Conservation (phyloP, 495 filamentous ascomycete species). For the Lasiosphaeria miniovina region DNA sequence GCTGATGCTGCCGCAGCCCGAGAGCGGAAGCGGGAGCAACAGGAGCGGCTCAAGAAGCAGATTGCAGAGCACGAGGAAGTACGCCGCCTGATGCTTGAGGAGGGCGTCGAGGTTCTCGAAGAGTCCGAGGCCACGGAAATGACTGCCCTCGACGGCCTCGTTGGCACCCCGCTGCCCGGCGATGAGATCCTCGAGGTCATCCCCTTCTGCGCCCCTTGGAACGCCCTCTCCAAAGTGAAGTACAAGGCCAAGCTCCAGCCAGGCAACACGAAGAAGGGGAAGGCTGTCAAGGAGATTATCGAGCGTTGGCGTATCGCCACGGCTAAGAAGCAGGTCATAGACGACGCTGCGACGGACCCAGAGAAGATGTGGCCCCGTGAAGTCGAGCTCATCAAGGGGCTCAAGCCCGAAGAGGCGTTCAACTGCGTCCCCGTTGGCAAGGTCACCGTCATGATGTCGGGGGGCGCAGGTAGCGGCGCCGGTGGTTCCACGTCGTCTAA, state of each 20-base stretch:
- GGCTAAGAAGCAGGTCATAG: slow-evolving; percentile 55
- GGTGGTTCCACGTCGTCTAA: slow-evolving; percentile 45
- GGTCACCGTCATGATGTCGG: slow-evolving; percentile 71
- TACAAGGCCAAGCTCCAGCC: slow-evolving; percentile 94
- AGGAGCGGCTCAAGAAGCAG: slow-evolving; percentile 62
- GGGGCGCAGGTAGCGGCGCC: slow-evolving; percentile 47
- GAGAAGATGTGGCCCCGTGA: slow-evolving; percentile 82
- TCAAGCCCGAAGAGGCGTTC: slow-evolving; percentile 79
- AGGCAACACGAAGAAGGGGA: slow-evolving; percentile 86
- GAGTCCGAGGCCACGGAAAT: slow-evolving; percentile 57
- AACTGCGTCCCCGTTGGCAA: slow-evolving; percentile 82
- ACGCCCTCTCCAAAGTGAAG: slow-evolving; percentile 71
- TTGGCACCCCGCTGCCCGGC: slow-evolving; percentile 72
- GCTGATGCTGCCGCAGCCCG: slow-evolving; percentile 62
- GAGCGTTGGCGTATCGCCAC: slow-evolving; percentile 66
- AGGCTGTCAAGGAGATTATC: slow-evolving; percentile 86
- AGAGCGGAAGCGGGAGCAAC: slow-evolving; percentile 72
- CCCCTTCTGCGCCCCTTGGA: slow-evolving; percentile 90
- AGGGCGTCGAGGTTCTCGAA: slow-evolving; percentile 43
- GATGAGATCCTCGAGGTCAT: slow-evolving; percentile 88
- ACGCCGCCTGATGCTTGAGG: slow-evolving; percentile 54
- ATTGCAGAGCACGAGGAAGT: slow-evolving; percentile 64
- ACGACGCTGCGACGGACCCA: slow-evolving; percentile 55
- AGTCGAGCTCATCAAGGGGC: slow-evolving; percentile 72
- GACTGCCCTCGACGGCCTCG: slow-evolving; percentile 66